Base-by-base conservation (phyloP, 116 monocot genomes). In the Iris pallida region DNA sequence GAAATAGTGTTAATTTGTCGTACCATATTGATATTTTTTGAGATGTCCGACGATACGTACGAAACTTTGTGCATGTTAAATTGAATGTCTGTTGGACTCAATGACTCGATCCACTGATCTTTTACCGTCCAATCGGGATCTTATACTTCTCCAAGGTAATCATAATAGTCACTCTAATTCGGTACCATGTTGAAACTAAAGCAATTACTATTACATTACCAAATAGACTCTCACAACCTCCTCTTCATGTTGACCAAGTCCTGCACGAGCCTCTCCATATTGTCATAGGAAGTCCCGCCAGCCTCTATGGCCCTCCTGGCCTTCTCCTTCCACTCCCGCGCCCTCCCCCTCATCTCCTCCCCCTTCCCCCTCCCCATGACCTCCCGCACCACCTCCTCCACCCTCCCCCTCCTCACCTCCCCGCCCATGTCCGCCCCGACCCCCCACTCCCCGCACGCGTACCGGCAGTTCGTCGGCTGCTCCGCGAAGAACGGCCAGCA, bases 391-490 rank as follows among this genome's bases (percentile, higher is more conserved):
- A 64, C 12, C 48, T 4, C 16, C 55, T 57, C 79, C 60, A 78
- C 73, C 52, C 61, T 54, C 18, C 74, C 63, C 13, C 69, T 63
- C 62, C 66, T 70, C 20, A 75, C 75, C 3, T 75, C 16, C 7
- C 55, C 42, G 5, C 49, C 69, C 1, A 75, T 51, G 65, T 64
- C 69, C 80, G 70, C 40, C 0, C 80, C 80, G 1, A 75, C 19
- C 10, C 59, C 57, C 75, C 74, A 80, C n/a, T 75, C 70, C 2
- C 20, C 51, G 43, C 75, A 59, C 0, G 56, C 42, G n/a, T 65
- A 64, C 40, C 70, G 42, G 59, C 71, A 75, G 46, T 80, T 75
- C 4, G 80, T 75, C 41, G 61, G 47, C 42, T 79, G 79, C 19
- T 79, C 79, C 4, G 55, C 73, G 18, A 79, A 69, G 41, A 69